These are phyloP conservation scores for Cornus kousa DNA, from an alignment of 148 eudicot genomes.

Conservation along the genomic window DNA sequence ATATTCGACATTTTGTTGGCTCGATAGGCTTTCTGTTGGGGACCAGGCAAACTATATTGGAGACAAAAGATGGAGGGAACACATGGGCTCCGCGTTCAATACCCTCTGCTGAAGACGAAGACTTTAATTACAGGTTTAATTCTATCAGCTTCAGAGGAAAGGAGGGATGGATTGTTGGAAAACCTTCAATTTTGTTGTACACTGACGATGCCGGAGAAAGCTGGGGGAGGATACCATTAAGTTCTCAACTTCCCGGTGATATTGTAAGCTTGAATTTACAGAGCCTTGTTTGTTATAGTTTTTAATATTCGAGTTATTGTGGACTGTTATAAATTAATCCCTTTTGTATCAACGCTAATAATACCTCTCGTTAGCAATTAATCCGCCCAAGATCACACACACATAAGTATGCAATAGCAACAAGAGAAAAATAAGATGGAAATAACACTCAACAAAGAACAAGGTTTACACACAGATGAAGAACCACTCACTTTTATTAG, in stretches of 20 bases:
- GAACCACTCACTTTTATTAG: too few relatives aligned
- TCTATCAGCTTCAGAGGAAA: constrained; percentile 89
- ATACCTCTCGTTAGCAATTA: too few relatives aligned
- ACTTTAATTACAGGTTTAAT: constrained; percentile 94
- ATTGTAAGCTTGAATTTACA: constrained; percentile 43
- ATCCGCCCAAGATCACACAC: too few relatives aligned
- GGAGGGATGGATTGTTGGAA: constrained; percentile 97
- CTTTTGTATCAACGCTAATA: too few relatives aligned
- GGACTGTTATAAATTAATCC: too few relatives aligned
- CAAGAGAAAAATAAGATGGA: too few relatives aligned
- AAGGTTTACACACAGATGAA: too few relatives aligned
- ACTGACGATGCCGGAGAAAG: constrained; percentile 85
- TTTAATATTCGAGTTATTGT: neutral
- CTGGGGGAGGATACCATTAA: constrained; percentile 90
- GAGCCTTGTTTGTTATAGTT: neutral
- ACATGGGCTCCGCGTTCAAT: constrained; percentile 81
- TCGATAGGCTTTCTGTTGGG: constrained; percentile 84
- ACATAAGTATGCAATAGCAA: too few relatives aligned
- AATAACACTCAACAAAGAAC: too few relatives aligned
- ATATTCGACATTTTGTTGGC: constrained; percentile 22
- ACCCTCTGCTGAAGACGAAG: constrained; percentile 93
- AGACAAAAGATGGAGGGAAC: constrained; percentile 89
- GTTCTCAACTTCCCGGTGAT: constrained; percentile 96
- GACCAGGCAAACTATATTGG: constrained; percentile 91
- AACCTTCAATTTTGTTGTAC: constrained; percentile 84